Evolutionary conservation across 495 filamentous ascomycete species (phyloP), one percentile per base, ranked within the genome.

Genomic region (Penicillium chermesinum): DNA sequence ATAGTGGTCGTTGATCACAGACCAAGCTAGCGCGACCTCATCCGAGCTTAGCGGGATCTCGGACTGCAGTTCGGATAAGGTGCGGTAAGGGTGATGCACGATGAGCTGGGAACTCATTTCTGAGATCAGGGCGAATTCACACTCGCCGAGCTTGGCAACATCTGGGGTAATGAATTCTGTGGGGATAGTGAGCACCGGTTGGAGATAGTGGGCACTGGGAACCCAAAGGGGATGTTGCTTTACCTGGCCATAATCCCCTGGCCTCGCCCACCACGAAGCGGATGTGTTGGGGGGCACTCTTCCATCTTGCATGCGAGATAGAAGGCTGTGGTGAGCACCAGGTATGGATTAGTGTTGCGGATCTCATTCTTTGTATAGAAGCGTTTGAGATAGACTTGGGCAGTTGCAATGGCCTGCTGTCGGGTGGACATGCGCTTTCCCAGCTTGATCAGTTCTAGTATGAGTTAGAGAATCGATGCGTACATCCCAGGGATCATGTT

Each of bases 251-350:
- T 35, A 91, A 71, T 40, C 80, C 76, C n/a, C 89, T 81, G 3
- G 91, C 88, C 65, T 98, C 91, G 4, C 78, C 81, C 2, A 90
- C 82, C 36, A 98, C 80, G 41, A 91, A 77, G 25, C 91, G 79
- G 50, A 98, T 97, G 66, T 98, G 94, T 65, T 96, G 91, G 20
- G n/a, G 93, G 94, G 52, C 85, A 91, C 68, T 98, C 93, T 66
- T 98, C 93, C 87, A 95, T 96, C 69, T 98, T 98, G 71, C 90
- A 95, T 39, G 94, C 93, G 27, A 98, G 75, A 67, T 98, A 98
- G 50, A 97, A 72, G 19, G 91, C 89, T 3, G 93, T 97, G 20
- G 88, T 83, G 50, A 96, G 73, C 38, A 97, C 78, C 13, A 97
- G 81, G 66, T 94, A 95, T 13, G 93, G 91, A 55, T 96, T 98